Evolutionary conservation across 148 eudicot genomes (phyloP), one percentile per base, ranked within the genome.

Genomic region (Rheum nobile): DNA sequence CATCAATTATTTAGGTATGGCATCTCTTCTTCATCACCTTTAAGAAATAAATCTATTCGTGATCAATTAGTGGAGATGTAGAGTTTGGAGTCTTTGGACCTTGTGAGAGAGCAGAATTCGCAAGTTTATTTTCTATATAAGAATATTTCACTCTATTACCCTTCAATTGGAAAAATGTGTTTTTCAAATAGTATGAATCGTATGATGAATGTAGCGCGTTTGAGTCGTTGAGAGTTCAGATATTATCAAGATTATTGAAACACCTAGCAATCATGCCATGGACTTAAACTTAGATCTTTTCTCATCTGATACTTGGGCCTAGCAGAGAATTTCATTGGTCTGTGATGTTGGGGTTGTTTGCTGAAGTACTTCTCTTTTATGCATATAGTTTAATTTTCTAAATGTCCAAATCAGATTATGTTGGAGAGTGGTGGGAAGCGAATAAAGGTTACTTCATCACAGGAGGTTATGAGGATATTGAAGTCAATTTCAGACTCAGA

Each of bases 401-500:
- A 48, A 48, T 8, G 29, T 76, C 22, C 4, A 65, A 65, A 65
- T 34, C 70, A 65, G 70, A 13, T 16, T 17, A 16, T 17, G 16
- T 65, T 32, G 70, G 22, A 65, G 41, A 16, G 70, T 14, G 39
- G 70, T 5, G 22, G 70, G 38, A 34, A 65, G 70, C 39, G 3
- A 32, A 65, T 32, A 32, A 65, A 65, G 70, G 41, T 34, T n/a
- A 65, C 70, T 71, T 80, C 89, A 67, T 69, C 87, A 12, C 80
- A 85, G 79, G 85, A 79, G 34, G 77, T 84, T 19, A 73, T 84
- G 65, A 75, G 77, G 72, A 80, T 46, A 55, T 78, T 95, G 61
- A 85, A 77, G 86, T 90, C 92, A 32, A 77, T 82, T 69, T 73
- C 80, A 13, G 96, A 87, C 68, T 75, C 80, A 31, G 77, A 74